Conservation (phyloP, 768 basidiomycete species). For the Suillus sp. region DNA sequence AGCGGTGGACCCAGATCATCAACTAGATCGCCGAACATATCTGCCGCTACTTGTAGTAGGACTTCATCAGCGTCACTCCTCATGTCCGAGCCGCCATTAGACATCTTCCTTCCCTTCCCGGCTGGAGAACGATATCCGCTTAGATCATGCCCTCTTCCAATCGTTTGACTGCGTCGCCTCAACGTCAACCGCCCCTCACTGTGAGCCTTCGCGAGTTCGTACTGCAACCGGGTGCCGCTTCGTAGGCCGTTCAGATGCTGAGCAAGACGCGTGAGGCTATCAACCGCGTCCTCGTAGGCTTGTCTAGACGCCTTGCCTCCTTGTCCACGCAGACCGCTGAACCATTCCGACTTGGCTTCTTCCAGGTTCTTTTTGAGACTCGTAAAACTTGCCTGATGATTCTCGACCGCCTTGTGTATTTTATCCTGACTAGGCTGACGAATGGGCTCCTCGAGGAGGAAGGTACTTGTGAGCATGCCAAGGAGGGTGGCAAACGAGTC, state of each 20-base stretch:
- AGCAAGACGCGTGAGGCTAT: slow-evolving; percentile 84
- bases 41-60: slow-evolving; percentile 54
- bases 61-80: slow-evolving; percentile 46
- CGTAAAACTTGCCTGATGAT: slow-evolving; percentile 89
- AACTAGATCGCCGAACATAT: slow-evolving; percentile 76
- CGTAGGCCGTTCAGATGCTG: slow-evolving; percentile 92
- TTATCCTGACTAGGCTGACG: slow-evolving; percentile 58
- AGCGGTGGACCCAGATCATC: slow-evolving; percentile 81
- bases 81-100: slow-evolving; percentile 36
- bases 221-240: slow-evolving; percentile 81
- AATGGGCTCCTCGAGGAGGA: slow-evolving; percentile 75
- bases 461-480: slow-evolving; percentile 77
- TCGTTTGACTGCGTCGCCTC: slow-evolving; percentile 21
- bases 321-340: slow-evolving; percentile 32
- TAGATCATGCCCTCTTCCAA: slow-evolving; percentile 19
- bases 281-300: slow-evolving; percentile 86
- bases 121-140: slow-evolving; percentile 12
- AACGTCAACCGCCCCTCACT: slow-evolving; percentile 46
- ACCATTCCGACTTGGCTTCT: slow-evolving; percentile 89
- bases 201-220: slow-evolving; percentile 71
- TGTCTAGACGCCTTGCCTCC: slow-evolving; percentile 38
- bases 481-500: slow-evolving; percentile 89
- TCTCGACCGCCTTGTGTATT: slow-evolving; percentile 77
- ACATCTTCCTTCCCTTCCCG: slow-evolving; percentile 25
- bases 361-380: slow-evolving; percentile 81